Conservation (phyloP, 1,284 basidiomycete species). For the Moesziomyces aphidis region DNA sequence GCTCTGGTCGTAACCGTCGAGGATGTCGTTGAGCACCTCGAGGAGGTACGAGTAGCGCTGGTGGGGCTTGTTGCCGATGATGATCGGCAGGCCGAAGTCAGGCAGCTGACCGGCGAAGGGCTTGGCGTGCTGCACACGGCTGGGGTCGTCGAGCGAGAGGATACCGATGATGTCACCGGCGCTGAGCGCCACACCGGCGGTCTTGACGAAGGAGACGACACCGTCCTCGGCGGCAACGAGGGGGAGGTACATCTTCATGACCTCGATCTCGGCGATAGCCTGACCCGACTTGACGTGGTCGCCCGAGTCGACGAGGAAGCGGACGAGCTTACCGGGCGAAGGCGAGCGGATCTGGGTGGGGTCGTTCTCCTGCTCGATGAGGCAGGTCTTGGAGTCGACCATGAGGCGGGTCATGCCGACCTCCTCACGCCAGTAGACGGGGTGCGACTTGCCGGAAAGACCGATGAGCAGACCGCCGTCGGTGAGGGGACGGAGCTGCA, state of each 20-base stretch:
- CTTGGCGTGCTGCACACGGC: slow-evolving; percentile 96
- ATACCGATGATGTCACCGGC: slow-evolving; percentile 99
- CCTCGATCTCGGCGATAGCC: slow-evolving; percentile 96
- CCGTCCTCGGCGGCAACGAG: slow-evolving; percentile 96
- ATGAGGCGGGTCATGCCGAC: slow-evolving; percentile 83
- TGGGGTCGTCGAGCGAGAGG: slow-evolving; percentile 93
- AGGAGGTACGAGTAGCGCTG: slow-evolving; percentile 85
- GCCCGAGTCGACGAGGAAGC: slow-evolving; percentile 95
- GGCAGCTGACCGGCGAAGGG: slow-evolving; percentile 91
- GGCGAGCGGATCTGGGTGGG: slow-evolving; percentile 96
- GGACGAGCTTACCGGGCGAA: slow-evolving; percentile 94
- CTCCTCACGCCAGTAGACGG: slow-evolving; percentile 98
- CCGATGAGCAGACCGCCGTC: slow-evolving; percentile 94
- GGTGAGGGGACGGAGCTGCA: slow-evolving; percentile 77
- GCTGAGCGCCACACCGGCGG: slow-evolving; percentile 93
- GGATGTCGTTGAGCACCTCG: slow-evolving; percentile 86
- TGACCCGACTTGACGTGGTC: slow-evolving; percentile 97
- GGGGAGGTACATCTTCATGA: slow-evolving; percentile 65
- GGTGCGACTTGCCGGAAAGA: slow-evolving; percentile 93
- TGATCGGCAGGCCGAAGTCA: slow-evolving; percentile 76
- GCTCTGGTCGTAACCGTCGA: slow-evolving; percentile 67
- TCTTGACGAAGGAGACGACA: slow-evolving; percentile 85
- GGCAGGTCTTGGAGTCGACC: slow-evolving; percentile 92
- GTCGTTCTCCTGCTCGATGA: slow-evolving; percentile 99
- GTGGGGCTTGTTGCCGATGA: slow-evolving; percentile 90